Percentiles rank a stretch among this genome's conserved stretches.
These are phyloP conservation scores for Hypomyces rosellus DNA, from an alignment of 2,329 filamentous ascomycete genomes.

Conservation along the genomic window DNA sequence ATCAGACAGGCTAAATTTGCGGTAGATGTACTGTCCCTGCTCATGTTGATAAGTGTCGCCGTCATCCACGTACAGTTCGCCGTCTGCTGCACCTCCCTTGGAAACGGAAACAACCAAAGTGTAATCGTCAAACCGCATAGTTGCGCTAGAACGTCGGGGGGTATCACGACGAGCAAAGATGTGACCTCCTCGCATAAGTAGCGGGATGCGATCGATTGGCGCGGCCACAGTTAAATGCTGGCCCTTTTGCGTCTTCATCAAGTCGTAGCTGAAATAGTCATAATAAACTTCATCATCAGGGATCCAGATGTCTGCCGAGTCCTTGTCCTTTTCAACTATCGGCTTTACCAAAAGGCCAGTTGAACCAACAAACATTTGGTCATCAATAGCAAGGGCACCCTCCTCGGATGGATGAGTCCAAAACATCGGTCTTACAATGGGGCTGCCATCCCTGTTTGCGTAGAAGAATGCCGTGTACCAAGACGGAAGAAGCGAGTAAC, in stretches of 20 bases:
- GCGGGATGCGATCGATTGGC: constrained; percentile 77
- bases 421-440: constrained; percentile 87
- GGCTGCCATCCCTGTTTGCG: constrained; percentile 73
- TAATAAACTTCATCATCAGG: constrained; percentile 88
- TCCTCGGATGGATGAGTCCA: constrained; percentile 87
- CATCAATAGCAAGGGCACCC: constrained; percentile 78
- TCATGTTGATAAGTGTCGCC: constrained; percentile 88
- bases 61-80: constrained; percentile 85
- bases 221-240: constrained; percentile 64
- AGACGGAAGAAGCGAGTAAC: constrained; percentile 82
- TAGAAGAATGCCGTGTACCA: constrained; percentile 98
- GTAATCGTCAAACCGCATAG: constrained; percentile 95
- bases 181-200: constrained; percentile 90
- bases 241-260: constrained; percentile 63
- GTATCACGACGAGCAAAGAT: constrained; percentile 86
- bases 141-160: constrained; percentile 73
- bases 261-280: constrained; percentile 86
- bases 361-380: constrained; percentile 85
- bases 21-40: constrained; percentile 81
- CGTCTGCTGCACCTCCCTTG: constrained; percentile 55
- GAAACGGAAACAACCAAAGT: constrained; percentile 74
- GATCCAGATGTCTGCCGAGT: constrained; percentile 73
- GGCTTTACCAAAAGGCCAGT: constrained; percentile 92
- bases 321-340: constrained; percentile 69
- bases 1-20: constrained; percentile 62